Conservation (phyloP, 2,329 filamentous ascomycete species). For the Colletotrichum destructivum region DNA sequence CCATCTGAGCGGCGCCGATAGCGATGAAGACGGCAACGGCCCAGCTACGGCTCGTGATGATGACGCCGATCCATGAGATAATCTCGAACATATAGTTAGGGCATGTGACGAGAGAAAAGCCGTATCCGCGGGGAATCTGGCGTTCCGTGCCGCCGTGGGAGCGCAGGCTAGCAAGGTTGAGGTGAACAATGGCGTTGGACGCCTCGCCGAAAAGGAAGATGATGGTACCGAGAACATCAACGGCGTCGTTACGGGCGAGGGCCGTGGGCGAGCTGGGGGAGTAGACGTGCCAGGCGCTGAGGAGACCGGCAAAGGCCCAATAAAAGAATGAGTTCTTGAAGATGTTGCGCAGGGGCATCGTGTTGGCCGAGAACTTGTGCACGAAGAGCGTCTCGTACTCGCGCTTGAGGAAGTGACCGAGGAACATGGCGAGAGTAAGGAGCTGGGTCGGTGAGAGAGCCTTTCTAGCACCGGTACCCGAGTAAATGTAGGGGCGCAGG, state of each 20-base stretch:
- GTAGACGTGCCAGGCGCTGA: slow-evolving; percentile 90
- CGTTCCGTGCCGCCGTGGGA: slow-evolving; percentile 86
- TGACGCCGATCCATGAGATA: slow-evolving; percentile 87
- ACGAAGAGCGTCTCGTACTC: slow-evolving; percentile 95
- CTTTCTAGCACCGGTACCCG: slow-evolving; percentile 57
- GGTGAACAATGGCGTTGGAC: slow-evolving; percentile 84
- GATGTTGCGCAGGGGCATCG: slow-evolving; percentile 92
- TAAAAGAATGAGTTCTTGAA: slow-evolving; percentile 97
- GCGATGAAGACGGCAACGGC: slow-evolving; percentile 82
- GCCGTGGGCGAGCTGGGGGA: slow-evolving; percentile 80
- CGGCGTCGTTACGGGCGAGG: slow-evolving; percentile 57
- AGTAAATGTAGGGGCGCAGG: slow-evolving; percentile 76
- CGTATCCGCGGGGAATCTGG: slow-evolving; percentile 88
- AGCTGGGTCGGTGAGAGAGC: slow-evolving; percentile 78
- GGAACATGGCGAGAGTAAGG: slow-evolving; percentile 80
- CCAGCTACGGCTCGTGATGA: slow-evolving; percentile 84
- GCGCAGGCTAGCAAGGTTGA: slow-evolving; percentile 83
- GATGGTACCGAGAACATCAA: slow-evolving; percentile 78
- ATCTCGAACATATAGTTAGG: slow-evolving; percentile 98
- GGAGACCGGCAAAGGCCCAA: slow-evolving; percentile 86
- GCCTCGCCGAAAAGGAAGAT: slow-evolving; percentile 85
- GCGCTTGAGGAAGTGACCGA: slow-evolving; percentile 92
- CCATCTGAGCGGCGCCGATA: slow-evolving; percentile 85
- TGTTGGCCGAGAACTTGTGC: slow-evolving; percentile 94
- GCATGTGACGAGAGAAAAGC: slow-evolving; percentile 90